Evolutionary conservation across 805 yeast species (phyloP).

Genomic region (Wickerhamomyces chaumierensis): DNA sequence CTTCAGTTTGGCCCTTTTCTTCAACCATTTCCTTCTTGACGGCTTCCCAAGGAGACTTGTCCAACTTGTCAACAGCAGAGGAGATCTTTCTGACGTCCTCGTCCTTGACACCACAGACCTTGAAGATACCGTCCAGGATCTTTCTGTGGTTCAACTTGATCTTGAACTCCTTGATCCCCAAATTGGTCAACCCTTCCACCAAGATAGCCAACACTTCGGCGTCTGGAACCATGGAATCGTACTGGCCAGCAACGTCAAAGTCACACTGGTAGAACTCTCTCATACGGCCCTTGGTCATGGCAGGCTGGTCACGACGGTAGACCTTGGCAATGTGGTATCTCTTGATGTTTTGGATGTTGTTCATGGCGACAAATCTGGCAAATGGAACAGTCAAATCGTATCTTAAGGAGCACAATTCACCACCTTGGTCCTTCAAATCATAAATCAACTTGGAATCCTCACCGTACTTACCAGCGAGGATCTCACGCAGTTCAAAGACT

Average conservation of each 20-base stretch:
- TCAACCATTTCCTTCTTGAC: conserved; percentile 87
- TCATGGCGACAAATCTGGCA: conserved; percentile 95
- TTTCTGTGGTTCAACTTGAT: conserved; percentile 92
- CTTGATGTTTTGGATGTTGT: conserved; percentile 80
- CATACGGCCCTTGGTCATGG: conserved; percentile 99
- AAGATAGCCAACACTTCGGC: conserved; percentile 75
- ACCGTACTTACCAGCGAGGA: conserved; percentile 94
- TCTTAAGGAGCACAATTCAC: conserved; percentile 89
- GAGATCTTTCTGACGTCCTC: conserved; percentile 91
- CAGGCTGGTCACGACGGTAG: conserved; percentile 98
- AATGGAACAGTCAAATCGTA: conserved; percentile 97
- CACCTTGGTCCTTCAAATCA: conserved; percentile 97
- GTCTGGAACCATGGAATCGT: conserved; percentile 94
- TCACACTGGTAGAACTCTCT: conserved; percentile 99
- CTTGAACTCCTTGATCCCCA: conserved; percentile 85
- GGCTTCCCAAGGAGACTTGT: conserved; percentile 90
- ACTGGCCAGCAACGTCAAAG: conserved; percentile 89
- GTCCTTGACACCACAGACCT: conserved; percentile 87
- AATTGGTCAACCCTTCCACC: conserved; percentile 72
- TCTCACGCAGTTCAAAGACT: conserved; percentile 91
- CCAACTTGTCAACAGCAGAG: conserved; percentile 93
- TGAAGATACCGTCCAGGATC: conserved; percentile 90
- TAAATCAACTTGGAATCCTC: conserved; percentile 96
- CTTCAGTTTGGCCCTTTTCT: conserved; percentile 85
- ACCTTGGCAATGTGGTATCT: conserved; percentile 97